Percentiles rank a stretch among this genome's conserved stretches.
phyloP scores from a whole-genome alignment of 2,329 filamentous ascomycete genomes.

The Venturia effusa region DNA sequence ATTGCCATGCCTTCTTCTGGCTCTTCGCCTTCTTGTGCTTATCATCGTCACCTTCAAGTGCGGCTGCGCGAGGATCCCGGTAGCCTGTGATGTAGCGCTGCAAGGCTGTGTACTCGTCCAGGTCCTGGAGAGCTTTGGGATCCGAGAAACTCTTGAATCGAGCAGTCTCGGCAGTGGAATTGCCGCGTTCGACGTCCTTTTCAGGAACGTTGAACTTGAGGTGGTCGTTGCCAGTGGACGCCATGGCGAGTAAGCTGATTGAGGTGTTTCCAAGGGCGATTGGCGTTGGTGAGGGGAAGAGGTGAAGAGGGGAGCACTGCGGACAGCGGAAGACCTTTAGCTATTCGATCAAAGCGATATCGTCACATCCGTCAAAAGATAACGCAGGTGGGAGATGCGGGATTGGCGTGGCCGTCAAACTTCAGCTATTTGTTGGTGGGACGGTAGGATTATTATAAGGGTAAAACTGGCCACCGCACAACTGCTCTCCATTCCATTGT shows the following conservation, averaged over 20 bases:
- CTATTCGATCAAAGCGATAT: not conserved
- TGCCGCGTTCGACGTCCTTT: not conserved
- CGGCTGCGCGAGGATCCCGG: slow-evolving; percentile 45
- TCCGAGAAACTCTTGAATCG: slow-evolving; percentile 3
- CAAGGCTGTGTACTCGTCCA: slow-evolving; percentile 54
- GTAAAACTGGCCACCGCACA: not conserved
- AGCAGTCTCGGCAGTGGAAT: not conserved
- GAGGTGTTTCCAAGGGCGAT: not conserved
- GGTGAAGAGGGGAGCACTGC: not conserved
- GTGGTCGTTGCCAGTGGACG: not conserved
- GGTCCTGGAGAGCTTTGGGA: slow-evolving; percentile 19
- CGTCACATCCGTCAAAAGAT: not conserved
- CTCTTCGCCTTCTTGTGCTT: slow-evolving; percentile 34
- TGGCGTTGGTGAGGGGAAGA: not conserved
- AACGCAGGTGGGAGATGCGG: not conserved
- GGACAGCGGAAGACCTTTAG: slow-evolving; percentile 1
- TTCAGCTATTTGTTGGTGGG: not conserved
- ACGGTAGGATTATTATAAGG: not conserved
- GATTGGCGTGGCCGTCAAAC: not conserved
- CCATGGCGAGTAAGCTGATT: not conserved
- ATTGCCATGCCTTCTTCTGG: slow-evolving; percentile 41
- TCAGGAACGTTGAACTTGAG: not conserved
- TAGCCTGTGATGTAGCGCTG: slow-evolving; percentile 59
- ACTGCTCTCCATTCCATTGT: not conserved
- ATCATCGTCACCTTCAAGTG: slow-evolving; percentile 28